phyloP scores from a whole-genome alignment of 352 stramenopile species.

The Globisporangium perplexum region DNA sequence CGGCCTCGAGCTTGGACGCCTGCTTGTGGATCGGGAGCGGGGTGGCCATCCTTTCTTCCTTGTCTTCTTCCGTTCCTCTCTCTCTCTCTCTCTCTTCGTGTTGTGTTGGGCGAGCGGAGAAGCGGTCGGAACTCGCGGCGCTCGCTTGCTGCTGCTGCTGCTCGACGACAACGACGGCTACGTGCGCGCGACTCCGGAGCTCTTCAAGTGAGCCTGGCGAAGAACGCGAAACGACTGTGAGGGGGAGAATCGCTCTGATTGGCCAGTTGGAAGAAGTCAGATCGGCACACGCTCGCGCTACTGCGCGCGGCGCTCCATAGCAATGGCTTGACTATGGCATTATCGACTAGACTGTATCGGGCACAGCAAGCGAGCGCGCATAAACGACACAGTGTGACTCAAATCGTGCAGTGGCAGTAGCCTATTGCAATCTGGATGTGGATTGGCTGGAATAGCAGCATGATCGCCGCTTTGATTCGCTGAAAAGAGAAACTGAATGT shows the following conservation, averaged over 20 bases:
- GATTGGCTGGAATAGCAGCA: too few species aligned
- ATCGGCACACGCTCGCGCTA: conserved; percentile 1
- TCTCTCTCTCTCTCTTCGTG: conserved; percentile 3
- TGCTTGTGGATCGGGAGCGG: conserved; percentile 63
- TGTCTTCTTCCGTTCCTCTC: background rate
- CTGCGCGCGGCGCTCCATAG: background rate
- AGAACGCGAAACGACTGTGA: background rate
- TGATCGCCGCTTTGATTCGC: background rate
- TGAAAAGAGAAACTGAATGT: background rate
- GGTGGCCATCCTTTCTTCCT: conserved; percentile 41
- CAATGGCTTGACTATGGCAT: background rate
- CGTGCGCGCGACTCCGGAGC: background rate
- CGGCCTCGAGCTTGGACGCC: conserved; percentile 57
- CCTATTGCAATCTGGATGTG: too few species aligned
- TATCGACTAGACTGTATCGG: background rate
- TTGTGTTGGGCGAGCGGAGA: background rate
- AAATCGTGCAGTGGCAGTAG: background rate
- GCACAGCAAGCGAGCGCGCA: background rate
- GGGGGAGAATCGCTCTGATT: background rate
- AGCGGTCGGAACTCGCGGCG: too few species aligned
- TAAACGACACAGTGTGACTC: background rate
- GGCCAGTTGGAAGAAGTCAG: background rate
- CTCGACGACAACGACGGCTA: background rate
- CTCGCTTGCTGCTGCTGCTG: background rate
- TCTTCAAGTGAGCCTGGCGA: conserved; percentile 1